These are phyloP conservation scores for Zymoseptoria brevis DNA, from an alignment of 2,329 filamentous ascomycete species.

Conservation along the genomic window DNA sequence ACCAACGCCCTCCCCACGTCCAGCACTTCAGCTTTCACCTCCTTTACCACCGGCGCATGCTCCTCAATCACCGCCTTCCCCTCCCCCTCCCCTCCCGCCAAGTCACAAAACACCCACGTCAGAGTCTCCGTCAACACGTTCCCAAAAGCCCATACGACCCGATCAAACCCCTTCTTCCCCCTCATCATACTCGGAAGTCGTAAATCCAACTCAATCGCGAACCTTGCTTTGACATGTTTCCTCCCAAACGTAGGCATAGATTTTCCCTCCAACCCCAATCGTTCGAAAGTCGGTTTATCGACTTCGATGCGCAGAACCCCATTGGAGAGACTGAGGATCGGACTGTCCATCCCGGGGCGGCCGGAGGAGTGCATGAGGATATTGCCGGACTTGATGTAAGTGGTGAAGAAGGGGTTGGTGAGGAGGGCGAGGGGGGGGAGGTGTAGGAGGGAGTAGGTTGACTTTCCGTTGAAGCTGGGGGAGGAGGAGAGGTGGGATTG, in stretches of 20 bases:
- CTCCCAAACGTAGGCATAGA: conserved; percentile 48
- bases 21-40: conserved; percentile 21
- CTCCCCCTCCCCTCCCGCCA: conserved; percentile 22
- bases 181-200: conserved; percentile 66
- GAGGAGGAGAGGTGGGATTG: conserved; percentile 5
- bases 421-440: conserved; percentile 67
- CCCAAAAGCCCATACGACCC: conserved; percentile 68
- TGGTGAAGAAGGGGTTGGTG: conserved; percentile 67
- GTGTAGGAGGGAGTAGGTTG: conserved; percentile 58
- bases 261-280: conserved; percentile 69
- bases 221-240: conserved; percentile 63
- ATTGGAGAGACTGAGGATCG: conserved; percentile 58
- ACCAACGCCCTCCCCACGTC: conserved; percentile 22
- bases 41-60: conserved; percentile 26
- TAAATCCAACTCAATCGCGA: conserved; percentile 69
- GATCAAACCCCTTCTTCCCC: conserved; percentile 75
- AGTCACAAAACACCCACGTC: conserved; percentile 72
- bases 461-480: conserved; percentile 11
- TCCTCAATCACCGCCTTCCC: neutral
- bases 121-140: conserved; percentile 62
- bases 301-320: conserved; percentile 71
- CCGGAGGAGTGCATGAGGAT: conserved; percentile 78
- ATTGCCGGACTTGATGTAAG: conserved; percentile 64
- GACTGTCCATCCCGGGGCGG: conserved; percentile 57
- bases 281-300: conserved; percentile 73